Percentiles rank a stretch among this genome's conserved stretches.
Conservation (phyloP, 805 yeast species). For the Ascoidea asiatica region DNA sequence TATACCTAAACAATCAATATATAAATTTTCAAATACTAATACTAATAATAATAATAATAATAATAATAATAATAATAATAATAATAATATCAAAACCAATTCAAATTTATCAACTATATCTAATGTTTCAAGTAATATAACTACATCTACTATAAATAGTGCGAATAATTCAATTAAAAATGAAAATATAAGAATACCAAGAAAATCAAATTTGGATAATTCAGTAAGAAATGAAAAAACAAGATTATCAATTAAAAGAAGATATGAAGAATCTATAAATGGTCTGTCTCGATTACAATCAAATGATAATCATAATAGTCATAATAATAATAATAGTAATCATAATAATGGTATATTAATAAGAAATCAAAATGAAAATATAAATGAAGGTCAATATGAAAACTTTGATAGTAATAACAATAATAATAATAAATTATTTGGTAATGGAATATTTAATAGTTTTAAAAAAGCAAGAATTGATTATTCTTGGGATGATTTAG, state of each 20-base stretch:
- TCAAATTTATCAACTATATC: no score
- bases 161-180: not conserved
- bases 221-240: not conserved
- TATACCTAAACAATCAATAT: no score
- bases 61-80: not conserved
- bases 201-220: not conserved
- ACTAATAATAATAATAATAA: not conserved
- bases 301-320: not conserved
- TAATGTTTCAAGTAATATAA: not conserved
- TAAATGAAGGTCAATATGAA: conserved; percentile 1
- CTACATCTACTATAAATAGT: not conserved
- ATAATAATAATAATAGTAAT: conserved; percentile 10
- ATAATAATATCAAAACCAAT: no score
- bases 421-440: not conserved
- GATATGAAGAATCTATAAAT: not conserved
- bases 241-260: not conserved
- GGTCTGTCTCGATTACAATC: conserved; percentile 2
- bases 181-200: not conserved
- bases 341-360: not conserved
- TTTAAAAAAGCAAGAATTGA: conserved; percentile 12
- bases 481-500: conserved; percentile 56
- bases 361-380: not conserved
- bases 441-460: conserved; percentile 5
- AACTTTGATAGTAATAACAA: conserved; percentile 1
- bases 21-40: no score